These are phyloP conservation scores for Dothideomycetidae sp. DNA, from an alignment of 2,329 filamentous ascomycete genomes.

Conservation along the genomic window DNA sequence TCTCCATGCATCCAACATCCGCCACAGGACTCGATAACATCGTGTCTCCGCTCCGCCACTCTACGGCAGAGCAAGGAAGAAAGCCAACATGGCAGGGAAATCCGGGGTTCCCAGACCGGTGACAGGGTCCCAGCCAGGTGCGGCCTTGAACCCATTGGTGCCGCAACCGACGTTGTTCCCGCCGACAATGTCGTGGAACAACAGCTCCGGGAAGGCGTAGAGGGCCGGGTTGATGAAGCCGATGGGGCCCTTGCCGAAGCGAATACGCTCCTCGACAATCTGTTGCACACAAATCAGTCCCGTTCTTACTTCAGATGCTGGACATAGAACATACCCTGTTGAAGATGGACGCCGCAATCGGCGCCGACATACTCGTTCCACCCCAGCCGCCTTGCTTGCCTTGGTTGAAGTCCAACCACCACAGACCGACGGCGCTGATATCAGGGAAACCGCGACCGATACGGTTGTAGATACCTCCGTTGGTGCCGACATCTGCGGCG, in stretches of 20 bases:
- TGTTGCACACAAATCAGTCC: too few relatives aligned
- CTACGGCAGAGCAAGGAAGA: conserved; percentile 6
- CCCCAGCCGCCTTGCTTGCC: conserved; percentile 20
- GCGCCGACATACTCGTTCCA: conserved; percentile 17
- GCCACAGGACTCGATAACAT: too few relatives aligned
- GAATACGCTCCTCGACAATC: conserved; percentile 17
- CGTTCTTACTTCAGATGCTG: too few relatives aligned
- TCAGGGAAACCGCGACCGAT: conserved; percentile 22
- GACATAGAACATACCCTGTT: too few relatives aligned
- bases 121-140: conserved; percentile 16
- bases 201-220: conserved; percentile 16
- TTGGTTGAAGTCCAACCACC: conserved; percentile 13
- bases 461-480: conserved; percentile 20
- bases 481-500: conserved; percentile 14
- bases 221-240: conserved; percentile 22
- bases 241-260: conserved; percentile 15
- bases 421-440: conserved; percentile 26
- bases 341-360: conserved; percentile 18
- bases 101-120: conserved; percentile 19
- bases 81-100: conserved; percentile 17
- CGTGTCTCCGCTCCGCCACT: too few relatives aligned
- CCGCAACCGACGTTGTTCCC: conserved; percentile 23
- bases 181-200: conserved; percentile 16
- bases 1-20: too few relatives aligned
- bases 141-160: conserved; percentile 14